Evolutionary conservation across 495 filamentous ascomycete species (phyloP).

Genomic region (Copromyces sp.): DNA sequence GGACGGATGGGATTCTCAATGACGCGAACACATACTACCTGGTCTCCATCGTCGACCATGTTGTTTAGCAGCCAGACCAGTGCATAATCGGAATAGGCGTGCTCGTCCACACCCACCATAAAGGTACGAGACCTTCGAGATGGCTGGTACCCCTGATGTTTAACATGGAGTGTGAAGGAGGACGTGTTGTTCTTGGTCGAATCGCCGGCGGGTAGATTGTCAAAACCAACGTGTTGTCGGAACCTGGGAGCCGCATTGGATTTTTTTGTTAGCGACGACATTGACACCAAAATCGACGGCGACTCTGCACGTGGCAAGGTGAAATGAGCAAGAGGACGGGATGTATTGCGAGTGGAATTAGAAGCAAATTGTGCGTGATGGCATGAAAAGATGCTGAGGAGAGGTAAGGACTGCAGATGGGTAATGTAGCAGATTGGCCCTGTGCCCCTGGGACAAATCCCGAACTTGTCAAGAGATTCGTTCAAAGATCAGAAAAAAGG

Average conservation of each 20-base stretch:
- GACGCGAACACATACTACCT: slow-evolving; percentile 87
- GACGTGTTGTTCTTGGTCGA: slow-evolving; percentile 66
- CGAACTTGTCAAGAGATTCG: not conserved
- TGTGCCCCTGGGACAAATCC: not conserved
- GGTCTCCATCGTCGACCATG: slow-evolving; percentile 91
- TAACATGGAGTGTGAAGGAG: slow-evolving; percentile 75
- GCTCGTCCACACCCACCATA: slow-evolving; percentile 87
- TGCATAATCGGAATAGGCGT: slow-evolving; percentile 91
- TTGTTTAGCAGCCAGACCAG: slow-evolving; percentile 91
- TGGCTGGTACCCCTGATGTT: slow-evolving; percentile 82
- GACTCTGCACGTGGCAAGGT: not conserved
- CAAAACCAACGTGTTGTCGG: slow-evolving; percentile 70
- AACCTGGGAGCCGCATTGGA: slow-evolving; percentile 37
- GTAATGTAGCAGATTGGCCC: not conserved
- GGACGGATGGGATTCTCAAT: slow-evolving; percentile 76
- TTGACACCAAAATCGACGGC: slow-evolving; percentile 23
- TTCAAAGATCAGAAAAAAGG: not conserved
- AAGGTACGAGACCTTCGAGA: slow-evolving; percentile 81
- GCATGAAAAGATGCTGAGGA: not conserved
- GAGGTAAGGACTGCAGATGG: not conserved
- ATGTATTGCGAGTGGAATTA: not conserved
- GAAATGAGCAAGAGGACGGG: not conserved
- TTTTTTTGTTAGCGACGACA: slow-evolving; percentile 33
- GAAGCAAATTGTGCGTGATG: not conserved
- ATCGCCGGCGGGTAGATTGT: slow-evolving; percentile 68